Base-by-base conservation (phyloP, 257 asterid genomes). In the Orobanche coerulescens region DNA sequence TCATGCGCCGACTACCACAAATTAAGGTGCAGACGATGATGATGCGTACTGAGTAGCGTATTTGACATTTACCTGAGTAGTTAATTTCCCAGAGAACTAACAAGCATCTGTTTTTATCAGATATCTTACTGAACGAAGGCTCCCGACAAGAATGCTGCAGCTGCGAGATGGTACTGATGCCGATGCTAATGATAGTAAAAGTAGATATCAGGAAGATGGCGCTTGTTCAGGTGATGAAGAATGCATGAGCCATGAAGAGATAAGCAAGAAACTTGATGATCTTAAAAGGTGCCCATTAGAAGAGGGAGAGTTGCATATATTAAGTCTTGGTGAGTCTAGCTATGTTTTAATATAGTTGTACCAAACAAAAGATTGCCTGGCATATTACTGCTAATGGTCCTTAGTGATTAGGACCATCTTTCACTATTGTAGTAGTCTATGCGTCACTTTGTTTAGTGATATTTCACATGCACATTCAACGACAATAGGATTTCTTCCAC, bases 61-160 rank as follows among this genome's bases (percentile, higher is more conserved):
- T 9, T 61, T 39, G 47, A 43, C 39, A 26, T 58, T 56, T 73
- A 19, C 33, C 52, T 13, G 30, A 62, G 66, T 24, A 18, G 40
- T 53, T 33, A 50, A 26, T 64, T 42, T 65, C 50, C 28, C 26
- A 14, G 51, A 51, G 7, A 64, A 31, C 46, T 44, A 33, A 56
- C 64, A 66, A 36, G 53, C 69, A 58, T 51, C 53, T 61, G 57
- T 39, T 57, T 70, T 52, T 58, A 55, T 73, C 78, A 93, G 99
- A 81, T 93, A 81, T 83, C 88, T 93, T 68, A 83, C 86, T 31
- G 92, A 86, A 65, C 92, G 75, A 64, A 83, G 78, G 82, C 89
- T 85, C 36, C 94, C 99, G 12, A 71, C 74, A 76, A 76, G 76
- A 79, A 93, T 93, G 99, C 54, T 73, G 71, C 76, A 76, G 75